Conservation (phyloP, 352 stramenopile species). For the Pythium chondricola region DNA sequence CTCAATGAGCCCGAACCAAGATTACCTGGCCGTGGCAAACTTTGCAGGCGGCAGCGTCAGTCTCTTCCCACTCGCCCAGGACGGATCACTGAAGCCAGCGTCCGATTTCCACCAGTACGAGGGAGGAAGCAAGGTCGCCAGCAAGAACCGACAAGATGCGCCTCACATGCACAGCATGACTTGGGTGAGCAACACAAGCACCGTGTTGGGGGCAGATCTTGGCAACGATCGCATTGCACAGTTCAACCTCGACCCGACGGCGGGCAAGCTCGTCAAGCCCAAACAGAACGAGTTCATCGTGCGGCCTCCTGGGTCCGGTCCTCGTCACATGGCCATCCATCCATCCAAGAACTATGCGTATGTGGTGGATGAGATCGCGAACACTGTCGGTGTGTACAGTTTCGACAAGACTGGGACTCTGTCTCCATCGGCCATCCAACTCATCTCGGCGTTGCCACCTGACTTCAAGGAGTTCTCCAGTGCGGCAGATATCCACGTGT, state of each 20-base stretch:
- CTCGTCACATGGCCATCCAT: slow-evolving; percentile 56
- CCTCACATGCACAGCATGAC: slow-evolving; percentile 60
- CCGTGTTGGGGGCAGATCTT: slow-evolving; percentile 43
- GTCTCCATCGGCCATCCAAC: slow-evolving; percentile 24
- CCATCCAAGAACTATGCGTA: slow-evolving; percentile 37
- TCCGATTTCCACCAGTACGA: slow-evolving; percentile 38
- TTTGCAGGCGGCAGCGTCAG: slow-evolving; percentile 48
- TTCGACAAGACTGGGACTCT: slow-evolving; percentile 26
- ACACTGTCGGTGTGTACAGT: slow-evolving; percentile 50
- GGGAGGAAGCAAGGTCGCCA: slow-evolving; percentile 28
- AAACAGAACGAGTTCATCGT: slow-evolving; percentile 7
- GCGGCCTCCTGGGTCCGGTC: slow-evolving; percentile 32
- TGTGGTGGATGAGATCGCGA: slow-evolving; percentile 54
- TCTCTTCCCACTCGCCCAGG: slow-evolving; percentile 39
- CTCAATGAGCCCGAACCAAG: slow-evolving; percentile 34
- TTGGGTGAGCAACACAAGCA: slow-evolving; percentile 37
- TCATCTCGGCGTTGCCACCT: slow-evolving; percentile 44
- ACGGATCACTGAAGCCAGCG: slow-evolving; percentile 34
- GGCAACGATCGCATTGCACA: slow-evolving; percentile 54
- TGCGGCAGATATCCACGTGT: slow-evolving; percentile 48
- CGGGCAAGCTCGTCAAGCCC: slow-evolving; percentile 26
- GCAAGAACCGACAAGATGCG: slow-evolving; percentile 31
- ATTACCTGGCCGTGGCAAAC: slow-evolving; percentile 58
- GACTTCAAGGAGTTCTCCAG: slow-evolving; percentile 23
- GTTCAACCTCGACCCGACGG: slow-evolving; percentile 32